A percentile compares a stretch with the other conserved stretches of the same genome.
Conservation (phyloP, 768 basidiomycete species). For the Boletus sp. region DNA sequence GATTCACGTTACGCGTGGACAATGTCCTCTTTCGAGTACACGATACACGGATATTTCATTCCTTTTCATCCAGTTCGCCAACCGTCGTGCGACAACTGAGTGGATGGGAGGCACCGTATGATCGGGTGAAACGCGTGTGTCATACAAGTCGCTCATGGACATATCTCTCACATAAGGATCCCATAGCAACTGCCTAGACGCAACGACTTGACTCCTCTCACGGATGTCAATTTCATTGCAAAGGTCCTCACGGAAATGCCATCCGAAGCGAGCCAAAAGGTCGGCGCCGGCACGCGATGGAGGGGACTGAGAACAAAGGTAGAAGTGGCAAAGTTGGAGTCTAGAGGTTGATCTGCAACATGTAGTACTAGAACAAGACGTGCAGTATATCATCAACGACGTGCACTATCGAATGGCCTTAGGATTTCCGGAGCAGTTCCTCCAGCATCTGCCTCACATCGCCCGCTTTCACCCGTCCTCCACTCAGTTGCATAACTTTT, state of each 20-base stretch:
- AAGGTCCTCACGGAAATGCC: conserved; percentile 66
- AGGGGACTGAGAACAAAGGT: conserved; percentile 67
- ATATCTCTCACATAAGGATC: background rate
- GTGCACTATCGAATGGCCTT: background rate
- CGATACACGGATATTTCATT: conserved; percentile 90
- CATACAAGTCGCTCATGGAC: background rate
- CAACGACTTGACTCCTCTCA: conserved; percentile 84
- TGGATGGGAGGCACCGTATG: conserved; percentile 92
- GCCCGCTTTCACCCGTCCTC: conserved; percentile 76
- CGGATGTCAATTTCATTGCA: conserved; percentile 80
- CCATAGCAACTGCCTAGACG: conserved; percentile 61
- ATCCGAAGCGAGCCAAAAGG: conserved; percentile 49
- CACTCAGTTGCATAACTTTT: conserved; percentile 74
- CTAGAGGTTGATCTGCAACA: conserved; percentile 1
- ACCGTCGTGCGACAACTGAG: conserved; percentile 73
- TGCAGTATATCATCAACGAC: background rate
- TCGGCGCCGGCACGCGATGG: conserved; percentile 79
- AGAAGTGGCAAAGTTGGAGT: conserved; percentile 43
- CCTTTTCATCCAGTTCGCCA: conserved; percentile 59
- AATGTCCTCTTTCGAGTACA: conserved; percentile 86
- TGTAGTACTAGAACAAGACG: background rate
- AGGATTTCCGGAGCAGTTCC: conserved; percentile 35
- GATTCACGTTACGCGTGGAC: conserved; percentile 94
- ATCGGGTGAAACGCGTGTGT: conserved; percentile 70
- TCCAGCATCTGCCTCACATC: conserved; percentile 50